phyloP scores from a whole-genome alignment of 2,329 filamentous ascomycete species.

The Penicillium sp. region DNA sequence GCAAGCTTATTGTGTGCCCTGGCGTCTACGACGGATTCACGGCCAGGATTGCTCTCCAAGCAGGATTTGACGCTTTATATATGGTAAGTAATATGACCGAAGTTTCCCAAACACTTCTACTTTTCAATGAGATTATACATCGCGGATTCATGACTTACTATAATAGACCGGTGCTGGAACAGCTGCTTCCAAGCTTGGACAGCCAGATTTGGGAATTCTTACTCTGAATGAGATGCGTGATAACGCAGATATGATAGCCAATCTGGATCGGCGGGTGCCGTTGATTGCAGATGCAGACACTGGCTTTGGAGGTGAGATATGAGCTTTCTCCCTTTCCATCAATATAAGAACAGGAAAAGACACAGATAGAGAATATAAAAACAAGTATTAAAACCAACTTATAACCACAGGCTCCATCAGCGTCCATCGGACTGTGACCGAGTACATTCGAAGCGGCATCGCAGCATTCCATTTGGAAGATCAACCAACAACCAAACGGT shows the following conservation, averaged over 20 bases:
- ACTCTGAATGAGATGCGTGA: slow-evolving; percentile 60
- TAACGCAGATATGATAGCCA: slow-evolving; percentile 63
- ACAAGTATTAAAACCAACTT: no score
- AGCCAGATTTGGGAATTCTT: slow-evolving; percentile 60
- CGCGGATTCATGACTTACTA: neutral
- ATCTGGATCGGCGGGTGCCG: slow-evolving; percentile 52
- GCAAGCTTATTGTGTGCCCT: slow-evolving; percentile 54
- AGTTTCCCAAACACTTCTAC: neutral
- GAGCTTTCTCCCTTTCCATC: neutral
- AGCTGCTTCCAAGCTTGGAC: slow-evolving; percentile 57
- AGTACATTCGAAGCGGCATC: slow-evolving; percentile 44
- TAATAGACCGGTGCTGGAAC: slow-evolving; percentile 60
- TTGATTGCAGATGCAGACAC: slow-evolving; percentile 58
- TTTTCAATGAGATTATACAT: neutral
- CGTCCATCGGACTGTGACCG: slow-evolving; percentile 41
- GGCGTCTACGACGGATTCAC: slow-evolving; percentile 68
- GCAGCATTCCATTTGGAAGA: slow-evolving; percentile 53
- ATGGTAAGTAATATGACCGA: slow-evolving; percentile 49
- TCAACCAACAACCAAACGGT: slow-evolving; percentile 43
- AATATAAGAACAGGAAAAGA: neutral
- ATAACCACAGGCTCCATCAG: slow-evolving; percentile 26
- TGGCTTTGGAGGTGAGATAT: slow-evolving; percentile 44
- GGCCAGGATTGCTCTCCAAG: slow-evolving; percentile 58
- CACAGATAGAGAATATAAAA: neutral
- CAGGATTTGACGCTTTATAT: slow-evolving; percentile 64